Evolutionary conservation across 768 basidiomycete species (phyloP), one percentile per base, ranked within the genome.

Genomic region (Suillus americanus): DNA sequence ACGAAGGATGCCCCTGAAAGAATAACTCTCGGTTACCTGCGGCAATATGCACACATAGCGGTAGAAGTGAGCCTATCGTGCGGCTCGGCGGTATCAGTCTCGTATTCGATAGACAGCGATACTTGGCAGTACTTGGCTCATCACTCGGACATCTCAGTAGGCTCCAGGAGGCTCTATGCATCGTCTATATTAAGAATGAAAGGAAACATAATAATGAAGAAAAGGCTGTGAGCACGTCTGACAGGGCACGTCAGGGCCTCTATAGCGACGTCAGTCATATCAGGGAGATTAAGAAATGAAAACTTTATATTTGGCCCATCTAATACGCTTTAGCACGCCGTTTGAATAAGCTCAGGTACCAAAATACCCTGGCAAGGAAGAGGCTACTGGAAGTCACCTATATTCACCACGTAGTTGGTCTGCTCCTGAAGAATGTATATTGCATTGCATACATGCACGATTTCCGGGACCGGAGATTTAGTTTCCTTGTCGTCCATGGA

Each of bases 1-100:
- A 79, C 0, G 78, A 78, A 1, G 50, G 79, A 76, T 4, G 75
- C 80, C 28, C 83, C 83, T 9, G 79, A 78, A 5, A 82, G 83
- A 3, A 81, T 83, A 1, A 82, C 81, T 66, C 80, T 64, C 37
- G 84, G 68, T 66, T 83, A 81, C 30, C 82, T 81, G 68, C 84
- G 83, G 4, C 3, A 51, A 28, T 9, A 18, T 8, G 10, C 35
- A 35, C 0, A 43, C 25, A 50, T 51, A 16, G 25, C 5, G 25
- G 16, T 51, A 51, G 25, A 51, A 28, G 3, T 51, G 16, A 51
- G 50, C 25, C 28, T 20, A 30, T 33, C 51, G 20, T 20, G 54
- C 7, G 35, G 54, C 3, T 7, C 8, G 1, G 12, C 16, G 33
- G 35, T 30, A 12, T 54, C 30, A n/a, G 30, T 53, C 28, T 51